These are phyloP conservation scores for Penicillium canariense DNA, from an alignment of 495 filamentous ascomycete species.

Conservation along the genomic window DNA sequence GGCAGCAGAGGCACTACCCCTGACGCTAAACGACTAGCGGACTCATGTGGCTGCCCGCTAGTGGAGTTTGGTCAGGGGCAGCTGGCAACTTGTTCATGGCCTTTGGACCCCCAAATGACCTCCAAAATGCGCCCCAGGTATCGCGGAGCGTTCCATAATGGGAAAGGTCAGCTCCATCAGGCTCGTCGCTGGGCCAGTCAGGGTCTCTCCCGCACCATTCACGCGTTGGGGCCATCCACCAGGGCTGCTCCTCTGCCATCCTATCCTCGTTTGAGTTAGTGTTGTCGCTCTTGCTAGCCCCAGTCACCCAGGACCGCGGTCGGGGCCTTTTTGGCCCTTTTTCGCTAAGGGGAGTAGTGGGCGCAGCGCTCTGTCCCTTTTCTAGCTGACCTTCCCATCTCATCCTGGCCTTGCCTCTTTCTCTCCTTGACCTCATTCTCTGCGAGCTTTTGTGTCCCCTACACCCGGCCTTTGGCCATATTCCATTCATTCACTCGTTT, in stretches of 20 bases:
- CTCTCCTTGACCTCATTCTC: constrained; percentile 28
- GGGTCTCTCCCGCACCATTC: constrained; percentile 5
- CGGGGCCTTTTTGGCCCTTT: not conserved
- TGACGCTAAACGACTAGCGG: constrained; percentile 21
- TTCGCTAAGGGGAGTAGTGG: constrained; percentile 3
- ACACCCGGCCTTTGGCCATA: constrained; percentile 19
- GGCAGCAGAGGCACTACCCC: constrained; percentile 9
- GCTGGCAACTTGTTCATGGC: not conserved
- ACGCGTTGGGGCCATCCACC: not conserved
- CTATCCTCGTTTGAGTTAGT: constrained; percentile 12
- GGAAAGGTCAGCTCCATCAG: constrained; percentile 3
- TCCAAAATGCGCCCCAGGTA: constrained; percentile 2
- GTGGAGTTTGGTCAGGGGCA: constrained; percentile 20
- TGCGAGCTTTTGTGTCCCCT: constrained; percentile 29
- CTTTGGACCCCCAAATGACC: not conserved
- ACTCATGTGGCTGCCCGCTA: constrained; percentile 11
- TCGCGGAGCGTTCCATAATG: constrained; percentile 5
- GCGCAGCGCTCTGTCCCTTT: constrained; percentile 19
- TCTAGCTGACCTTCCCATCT: constrained; percentile 15
- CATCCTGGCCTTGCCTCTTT: constrained; percentile 15
- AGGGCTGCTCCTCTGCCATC: constrained; percentile 3
- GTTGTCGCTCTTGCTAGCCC: constrained; percentile 6
- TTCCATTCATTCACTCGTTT: constrained; percentile 27
- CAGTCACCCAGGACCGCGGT: constrained; percentile 1
- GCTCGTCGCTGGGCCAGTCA: constrained; percentile 12